Conservation (phyloP, 441 rosid genomes). For the Manihot esculenta region DNA sequence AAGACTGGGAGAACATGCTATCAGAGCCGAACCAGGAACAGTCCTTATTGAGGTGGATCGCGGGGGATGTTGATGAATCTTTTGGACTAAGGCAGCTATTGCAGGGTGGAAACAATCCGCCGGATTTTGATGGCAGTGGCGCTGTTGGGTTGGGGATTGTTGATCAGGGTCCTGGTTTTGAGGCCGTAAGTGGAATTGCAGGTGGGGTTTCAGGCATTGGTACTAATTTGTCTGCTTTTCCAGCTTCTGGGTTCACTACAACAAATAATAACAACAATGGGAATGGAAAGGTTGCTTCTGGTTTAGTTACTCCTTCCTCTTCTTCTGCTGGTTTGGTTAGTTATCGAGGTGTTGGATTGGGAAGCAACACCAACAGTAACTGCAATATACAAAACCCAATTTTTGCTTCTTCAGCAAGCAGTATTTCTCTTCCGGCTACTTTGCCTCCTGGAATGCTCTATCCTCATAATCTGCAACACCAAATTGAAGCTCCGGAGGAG, state of each 20-base stretch:
- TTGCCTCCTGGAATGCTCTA: constrained; percentile 30
- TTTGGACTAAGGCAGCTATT: constrained; percentile 51
- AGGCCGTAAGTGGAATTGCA: constrained; percentile 22
- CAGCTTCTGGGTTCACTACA: constrained; percentile 30
- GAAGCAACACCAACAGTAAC: constrained; percentile 15
- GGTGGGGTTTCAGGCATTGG: constrained; percentile 23
- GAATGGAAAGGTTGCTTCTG: constrained; percentile 24
- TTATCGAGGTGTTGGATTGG: constrained; percentile 18
- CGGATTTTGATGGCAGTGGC: constrained; percentile 40
- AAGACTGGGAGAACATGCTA: constrained; percentile 54
- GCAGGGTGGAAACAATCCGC: constrained; percentile 35
- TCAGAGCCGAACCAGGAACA: constrained; percentile 56
- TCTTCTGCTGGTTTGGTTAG: constrained; percentile 19
- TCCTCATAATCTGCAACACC: constrained; percentile 31
- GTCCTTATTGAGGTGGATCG: constrained; percentile 46
- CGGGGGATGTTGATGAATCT: constrained; percentile 52
- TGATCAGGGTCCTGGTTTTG: constrained; percentile 36
- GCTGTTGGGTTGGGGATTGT: constrained; percentile 37
- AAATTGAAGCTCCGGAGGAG: constrained; percentile 34
- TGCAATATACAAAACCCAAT: constrained; percentile 25
- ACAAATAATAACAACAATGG: constrained; percentile 22
- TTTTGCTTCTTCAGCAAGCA: constrained; percentile 27
- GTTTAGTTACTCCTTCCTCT: constrained; percentile 22
- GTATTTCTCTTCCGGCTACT: constrained; percentile 26
- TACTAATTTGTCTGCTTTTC: constrained; percentile 29